These are phyloP conservation scores for Acer yangbiense DNA, from an alignment of 345 rosid species.

Conservation along the genomic window DNA sequence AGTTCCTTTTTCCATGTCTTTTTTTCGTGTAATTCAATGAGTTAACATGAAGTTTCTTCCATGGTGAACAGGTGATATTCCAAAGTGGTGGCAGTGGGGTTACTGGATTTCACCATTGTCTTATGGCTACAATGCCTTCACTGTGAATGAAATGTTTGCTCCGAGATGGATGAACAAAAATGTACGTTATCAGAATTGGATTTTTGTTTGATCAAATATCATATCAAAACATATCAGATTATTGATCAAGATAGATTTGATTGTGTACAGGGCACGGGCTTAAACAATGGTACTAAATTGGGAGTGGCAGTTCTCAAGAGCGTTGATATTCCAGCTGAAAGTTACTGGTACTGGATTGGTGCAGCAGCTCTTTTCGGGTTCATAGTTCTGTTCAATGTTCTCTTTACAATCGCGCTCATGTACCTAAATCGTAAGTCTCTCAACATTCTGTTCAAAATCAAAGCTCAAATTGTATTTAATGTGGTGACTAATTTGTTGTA, in stretches of 20 bases:
- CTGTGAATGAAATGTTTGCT: conserved; percentile 75
- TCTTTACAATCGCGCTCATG: conserved; percentile 66
- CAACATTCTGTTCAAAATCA: neutral
- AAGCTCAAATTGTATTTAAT: neutral
- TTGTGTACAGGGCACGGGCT: conserved; percentile 42
- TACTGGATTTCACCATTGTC: conserved; percentile 89
- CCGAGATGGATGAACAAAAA: conserved; percentile 78
- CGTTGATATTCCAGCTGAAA: conserved; percentile 48
- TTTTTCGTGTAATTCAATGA: neutral
- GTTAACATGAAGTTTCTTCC: neutral
- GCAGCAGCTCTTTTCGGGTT: conserved; percentile 64
- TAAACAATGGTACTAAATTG: conserved; percentile 38
- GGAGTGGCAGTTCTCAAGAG: conserved; percentile 62
- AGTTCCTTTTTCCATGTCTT: too few species aligned
- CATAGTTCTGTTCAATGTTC: conserved; percentile 68
- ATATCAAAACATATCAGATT: neutral
- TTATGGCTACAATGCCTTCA: conserved; percentile 68
- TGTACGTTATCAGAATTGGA: conserved; percentile 33
- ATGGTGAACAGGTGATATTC: conserved; percentile 58
- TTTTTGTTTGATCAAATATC: neutral
- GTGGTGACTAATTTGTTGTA: conserved; percentile 5
- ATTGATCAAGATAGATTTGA: neutral
- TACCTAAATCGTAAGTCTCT: conserved; percentile 65
- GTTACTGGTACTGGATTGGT: conserved; percentile 89
- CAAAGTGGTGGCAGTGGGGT: conserved; percentile 88